Evolutionary conservation across 208 protist species (phyloP).

Genomic region (Acanthamoeba healyi): DNA sequence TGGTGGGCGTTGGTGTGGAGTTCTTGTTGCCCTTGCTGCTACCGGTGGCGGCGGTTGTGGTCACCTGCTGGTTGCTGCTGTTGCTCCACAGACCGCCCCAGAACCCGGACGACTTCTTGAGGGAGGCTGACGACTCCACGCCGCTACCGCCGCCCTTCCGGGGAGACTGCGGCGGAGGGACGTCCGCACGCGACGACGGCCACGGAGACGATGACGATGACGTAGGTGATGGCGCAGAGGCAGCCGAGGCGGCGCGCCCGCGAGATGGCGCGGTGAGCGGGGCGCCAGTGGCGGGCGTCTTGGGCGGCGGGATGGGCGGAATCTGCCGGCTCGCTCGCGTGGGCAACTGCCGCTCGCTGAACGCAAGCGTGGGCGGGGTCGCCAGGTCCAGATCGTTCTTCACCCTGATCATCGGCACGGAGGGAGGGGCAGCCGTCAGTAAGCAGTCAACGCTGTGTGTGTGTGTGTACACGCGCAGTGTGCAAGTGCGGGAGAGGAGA

Average conservation of each 20-base stretch:
- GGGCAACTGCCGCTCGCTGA: conserved; percentile 3
- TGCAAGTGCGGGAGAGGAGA: no score
- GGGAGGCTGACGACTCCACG: neutral
- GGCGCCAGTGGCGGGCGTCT: neutral
- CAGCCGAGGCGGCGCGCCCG: neutral
- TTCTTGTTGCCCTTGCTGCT: no score
- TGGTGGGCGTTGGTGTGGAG: no score
- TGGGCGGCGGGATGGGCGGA: neutral
- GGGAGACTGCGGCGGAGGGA: no score
- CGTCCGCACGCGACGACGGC: no score
- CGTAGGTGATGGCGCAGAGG: neutral
- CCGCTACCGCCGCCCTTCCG: no score
- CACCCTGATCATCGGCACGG: no score
- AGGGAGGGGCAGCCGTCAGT: no score
- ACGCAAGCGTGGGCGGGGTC: neutral
- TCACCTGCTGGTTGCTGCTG: neutral
- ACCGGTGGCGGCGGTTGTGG: no score
- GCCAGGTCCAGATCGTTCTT: neutral
- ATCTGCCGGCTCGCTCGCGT: neutral
- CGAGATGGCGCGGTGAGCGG: neutral
- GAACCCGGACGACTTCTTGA: conserved; percentile 17
- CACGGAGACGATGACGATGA: conserved; percentile 8
- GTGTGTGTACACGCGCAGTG: no score
- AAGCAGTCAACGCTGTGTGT: no score
- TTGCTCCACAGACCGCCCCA: neutral